These are phyloP conservation scores for Sporothrix phasma DNA, from an alignment of 2,329 filamentous ascomycete genomes.

Conservation along the genomic window DNA sequence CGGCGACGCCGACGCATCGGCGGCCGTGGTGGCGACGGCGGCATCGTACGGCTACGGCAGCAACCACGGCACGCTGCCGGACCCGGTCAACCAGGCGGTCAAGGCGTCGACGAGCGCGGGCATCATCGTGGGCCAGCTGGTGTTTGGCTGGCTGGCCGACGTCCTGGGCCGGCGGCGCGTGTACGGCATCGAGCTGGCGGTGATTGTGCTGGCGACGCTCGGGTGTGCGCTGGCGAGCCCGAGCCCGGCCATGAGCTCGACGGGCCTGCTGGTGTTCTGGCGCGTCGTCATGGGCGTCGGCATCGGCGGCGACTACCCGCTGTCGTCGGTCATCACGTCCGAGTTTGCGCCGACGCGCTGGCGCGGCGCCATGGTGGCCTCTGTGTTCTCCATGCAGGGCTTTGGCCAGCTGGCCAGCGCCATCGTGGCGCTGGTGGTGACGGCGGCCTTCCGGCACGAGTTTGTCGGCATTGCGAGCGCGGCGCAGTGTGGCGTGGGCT, in stretches of 20 bases:
- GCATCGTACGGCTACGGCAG: constrained; percentile 37
- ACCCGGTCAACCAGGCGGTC: constrained; percentile 58
- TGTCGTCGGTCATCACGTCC: constrained; percentile 71
- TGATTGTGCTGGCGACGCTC: constrained; percentile 62
- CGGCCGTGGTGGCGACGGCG: constrained; percentile 24
- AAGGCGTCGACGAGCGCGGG: constrained; percentile 75
- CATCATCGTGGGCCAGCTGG: constrained; percentile 66
- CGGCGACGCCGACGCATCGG: constrained; percentile 27
- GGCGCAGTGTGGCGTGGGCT: constrained; percentile 47
- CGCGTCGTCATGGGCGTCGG: constrained; percentile 68
- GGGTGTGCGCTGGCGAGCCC: constrained; percentile 52
- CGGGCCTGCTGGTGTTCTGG: constrained; percentile 61
- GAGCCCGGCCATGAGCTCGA: constrained; percentile 50
- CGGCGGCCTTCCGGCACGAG: constrained; percentile 49
- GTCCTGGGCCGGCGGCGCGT: constrained; percentile 66
- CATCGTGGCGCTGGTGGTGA: constrained; percentile 60
- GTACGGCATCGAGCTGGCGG: constrained; percentile 67
- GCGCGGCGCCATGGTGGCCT: constrained; percentile 72
- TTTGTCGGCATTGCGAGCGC: constrained; percentile 35
- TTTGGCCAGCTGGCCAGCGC: constrained; percentile 67
- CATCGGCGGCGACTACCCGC: constrained; percentile 74
- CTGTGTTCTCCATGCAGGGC: constrained; percentile 68
- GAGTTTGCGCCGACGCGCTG: constrained; percentile 78
- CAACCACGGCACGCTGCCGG: constrained; percentile 48
- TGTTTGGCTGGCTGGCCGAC: constrained; percentile 70